A percentile compares a stretch with the other conserved stretches of the same genome.
These are phyloP conservation scores for Kuraishia ogatae DNA, from an alignment of 805 yeast genomes.

Conservation along the genomic window DNA sequence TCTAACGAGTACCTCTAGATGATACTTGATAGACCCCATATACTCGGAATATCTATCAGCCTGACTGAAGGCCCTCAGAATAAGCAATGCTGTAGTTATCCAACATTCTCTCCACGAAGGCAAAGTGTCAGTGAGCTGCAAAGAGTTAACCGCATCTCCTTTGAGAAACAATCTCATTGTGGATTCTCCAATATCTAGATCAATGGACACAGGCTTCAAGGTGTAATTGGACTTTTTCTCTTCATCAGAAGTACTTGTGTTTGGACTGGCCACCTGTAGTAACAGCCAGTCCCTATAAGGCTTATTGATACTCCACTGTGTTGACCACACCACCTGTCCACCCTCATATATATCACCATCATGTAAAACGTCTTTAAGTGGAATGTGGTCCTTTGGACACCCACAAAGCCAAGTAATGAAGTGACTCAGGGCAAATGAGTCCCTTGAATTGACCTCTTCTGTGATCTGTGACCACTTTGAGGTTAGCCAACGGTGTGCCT, in stretches of 20 bases:
- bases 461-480: conserved; percentile 32
- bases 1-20: background rate
- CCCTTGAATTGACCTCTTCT: background rate
- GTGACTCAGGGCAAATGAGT: background rate
- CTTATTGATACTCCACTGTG: background rate
- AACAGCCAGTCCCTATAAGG: background rate
- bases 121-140: background rate
- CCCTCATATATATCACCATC: background rate
- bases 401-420: background rate
- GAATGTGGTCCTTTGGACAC: background rate
- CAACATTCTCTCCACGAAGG: background rate
- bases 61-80: background rate
- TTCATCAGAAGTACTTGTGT: background rate
- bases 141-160: background rate
- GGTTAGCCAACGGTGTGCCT: conserved; percentile 42
- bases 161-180: background rate
- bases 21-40: background rate
- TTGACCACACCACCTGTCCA: background rate
- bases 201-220: background rate
- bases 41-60: background rate
- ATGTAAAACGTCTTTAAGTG: background rate
- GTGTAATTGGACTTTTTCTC: too few relatives aligned
- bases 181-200: background rate
- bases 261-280: background rate
- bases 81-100: background rate